A percentile compares a stretch with the other conserved stretches of the same genome.
Evolutionary conservation across 108 stramenopile species (phyloP).

Genomic region (Thalassiosira profunda): DNA sequence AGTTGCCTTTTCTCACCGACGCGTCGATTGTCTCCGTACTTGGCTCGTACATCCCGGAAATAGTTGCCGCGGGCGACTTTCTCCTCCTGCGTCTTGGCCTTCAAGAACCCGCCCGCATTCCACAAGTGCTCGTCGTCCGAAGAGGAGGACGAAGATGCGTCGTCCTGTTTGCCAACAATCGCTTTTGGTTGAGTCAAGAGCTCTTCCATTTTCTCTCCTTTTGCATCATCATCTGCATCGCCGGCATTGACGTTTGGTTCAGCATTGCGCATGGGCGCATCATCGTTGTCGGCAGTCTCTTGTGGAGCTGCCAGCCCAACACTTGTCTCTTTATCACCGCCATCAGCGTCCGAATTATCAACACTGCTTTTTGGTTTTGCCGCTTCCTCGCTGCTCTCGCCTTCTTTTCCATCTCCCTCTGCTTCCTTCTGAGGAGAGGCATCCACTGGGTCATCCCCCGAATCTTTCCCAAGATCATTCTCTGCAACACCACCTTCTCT

Average conservation of each 20-base stretch:
- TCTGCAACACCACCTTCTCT: not conserved
- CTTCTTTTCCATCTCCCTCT: not conserved
- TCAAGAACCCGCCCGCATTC: slow-evolving; percentile 5
- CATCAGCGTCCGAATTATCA: not conserved
- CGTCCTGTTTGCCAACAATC: not conserved
- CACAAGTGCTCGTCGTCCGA: slow-evolving; percentile 17
- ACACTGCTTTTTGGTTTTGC: not conserved
- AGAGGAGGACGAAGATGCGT: slow-evolving; percentile 25
- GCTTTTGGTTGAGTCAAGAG: no score
- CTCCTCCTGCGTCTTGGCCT: slow-evolving; percentile 1
- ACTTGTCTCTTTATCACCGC: not conserved
- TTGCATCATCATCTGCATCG: not conserved
- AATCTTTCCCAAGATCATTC: not conserved
- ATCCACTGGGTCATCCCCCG: not conserved
- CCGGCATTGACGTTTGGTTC: no score
- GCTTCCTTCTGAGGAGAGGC: not conserved
- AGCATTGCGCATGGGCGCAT: no score
- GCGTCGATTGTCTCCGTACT: slow-evolving; percentile 4
- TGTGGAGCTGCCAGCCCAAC: no score
- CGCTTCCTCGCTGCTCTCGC: not conserved
- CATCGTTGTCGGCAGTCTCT: no score
- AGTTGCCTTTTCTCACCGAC: not conserved
- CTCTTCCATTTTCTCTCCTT: not conserved
- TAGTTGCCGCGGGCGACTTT: slow-evolving; percentile 15
- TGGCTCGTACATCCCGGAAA: slow-evolving; percentile 20